Base-by-base conservation (phyloP, 139 green algal species). In the Yamagishiella unicocca region DNA sequence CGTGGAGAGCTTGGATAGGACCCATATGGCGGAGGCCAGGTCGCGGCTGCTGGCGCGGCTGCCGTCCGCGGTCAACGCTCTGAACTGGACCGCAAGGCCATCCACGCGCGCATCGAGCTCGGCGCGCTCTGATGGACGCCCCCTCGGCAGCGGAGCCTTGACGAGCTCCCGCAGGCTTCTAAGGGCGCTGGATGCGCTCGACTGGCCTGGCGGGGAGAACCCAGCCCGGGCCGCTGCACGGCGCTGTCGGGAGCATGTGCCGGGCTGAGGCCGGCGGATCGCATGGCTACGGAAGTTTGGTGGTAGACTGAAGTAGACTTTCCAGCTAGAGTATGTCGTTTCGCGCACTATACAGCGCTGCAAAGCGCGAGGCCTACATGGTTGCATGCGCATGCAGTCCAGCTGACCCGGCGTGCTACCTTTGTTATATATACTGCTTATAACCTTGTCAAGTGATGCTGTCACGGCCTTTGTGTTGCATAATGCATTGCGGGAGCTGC, bases 1-100 rank as follows among this genome's bases (percentile, higher is more conserved):
- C 46, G 74, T 67, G 33, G 46, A 68, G 74, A 82, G 46, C 74
- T 82, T 82, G 19, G 24, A 46, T 50, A 82, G 74, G 21, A 46
- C 45, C 74, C 74, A 82, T 6, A 82, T 19, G 12, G 35, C 27
- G 4, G 46, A 33, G 8, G 31, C 74, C 31, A 82, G n/a, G 21
- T 82, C 74, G 4, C 46, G 46, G 43, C 21, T 46, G 46, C 33
- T 67, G 33, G 74, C 4, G 31, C 21, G 19, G 74, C 21, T 4
- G 1, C 46, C 31, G 21, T 46, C 74, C 1, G 46, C 46, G 14
- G 74, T 82, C 2, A 33, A 5, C 2, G 43, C 33, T 21, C 31
- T 46, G 12, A 82, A 46, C 31, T 82, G n/a, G 46, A 31, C 24
- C 12, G 2, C 43, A 4, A 82, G 74, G 19, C 8, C 19, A 46